These are phyloP conservation scores for Coemansia sp. DNA, from an alignment of 192 early-diverging fungal species.

Conservation along the genomic window DNA sequence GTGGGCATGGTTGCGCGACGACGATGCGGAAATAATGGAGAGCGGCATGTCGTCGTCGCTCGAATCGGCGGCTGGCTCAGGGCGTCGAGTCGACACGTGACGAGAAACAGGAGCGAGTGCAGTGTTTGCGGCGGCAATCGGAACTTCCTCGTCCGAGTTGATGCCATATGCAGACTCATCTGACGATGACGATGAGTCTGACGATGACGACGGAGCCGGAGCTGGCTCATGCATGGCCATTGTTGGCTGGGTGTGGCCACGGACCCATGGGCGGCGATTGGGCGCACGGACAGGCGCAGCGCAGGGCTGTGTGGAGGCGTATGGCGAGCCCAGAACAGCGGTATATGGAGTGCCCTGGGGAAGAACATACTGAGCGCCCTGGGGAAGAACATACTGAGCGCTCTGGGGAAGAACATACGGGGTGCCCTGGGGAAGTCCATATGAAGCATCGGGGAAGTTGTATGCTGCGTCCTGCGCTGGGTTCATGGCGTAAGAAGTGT, in stretches of 20 bases:
- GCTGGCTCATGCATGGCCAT: constrained; percentile 4
- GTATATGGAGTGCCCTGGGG: neutral
- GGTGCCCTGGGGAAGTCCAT: too few relatives aligned
- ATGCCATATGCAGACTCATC: constrained; percentile 28
- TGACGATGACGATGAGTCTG: constrained; percentile 17
- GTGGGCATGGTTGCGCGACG: constrained; percentile 22
- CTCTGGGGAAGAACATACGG: neutral
- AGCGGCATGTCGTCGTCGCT: constrained; percentile 41
- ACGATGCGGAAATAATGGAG: constrained; percentile 36
- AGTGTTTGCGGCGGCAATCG: constrained; percentile 10
- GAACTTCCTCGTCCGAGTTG: constrained; percentile 18
- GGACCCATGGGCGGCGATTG: constrained; percentile 34
- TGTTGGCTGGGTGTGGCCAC: constrained; percentile 7
- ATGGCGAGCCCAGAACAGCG: constrained; percentile 7
- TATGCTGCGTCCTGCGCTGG: too few relatives aligned
- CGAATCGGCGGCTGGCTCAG: constrained; percentile 3
- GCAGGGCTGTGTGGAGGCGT: constrained; percentile 3
- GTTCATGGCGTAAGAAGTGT: too few relatives aligned
- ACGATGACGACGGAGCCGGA: constrained; percentile 16
- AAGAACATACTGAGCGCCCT: neutral
- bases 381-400: neutral
- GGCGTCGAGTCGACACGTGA: neutral
- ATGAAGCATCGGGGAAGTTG: too few relatives aligned
- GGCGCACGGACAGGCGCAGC: neutral
- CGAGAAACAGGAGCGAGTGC: constrained; percentile 10